Evolutionary conservation across 2,329 filamentous ascomycete species (phyloP), one percentile per base, ranked within the genome.

Genomic region (Penicillium sp.): DNA sequence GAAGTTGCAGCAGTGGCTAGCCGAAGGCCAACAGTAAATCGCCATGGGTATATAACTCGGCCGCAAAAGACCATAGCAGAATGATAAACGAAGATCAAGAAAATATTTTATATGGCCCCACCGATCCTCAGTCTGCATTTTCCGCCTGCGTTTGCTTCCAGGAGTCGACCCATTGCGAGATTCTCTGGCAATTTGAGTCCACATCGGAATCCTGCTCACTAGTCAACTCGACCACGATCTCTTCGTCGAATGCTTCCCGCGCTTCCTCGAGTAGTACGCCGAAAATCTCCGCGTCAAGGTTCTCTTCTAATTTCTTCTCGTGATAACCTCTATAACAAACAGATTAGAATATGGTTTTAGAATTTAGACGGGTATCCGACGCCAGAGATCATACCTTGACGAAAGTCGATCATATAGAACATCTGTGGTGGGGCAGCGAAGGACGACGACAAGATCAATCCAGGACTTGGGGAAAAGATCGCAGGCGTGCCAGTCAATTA

Each of bases 401-500:
- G 82, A 84, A 50, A 99, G 76, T 49, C 94, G 84, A 72, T 99
- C 94, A 70, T 94, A 97, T 2, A 96, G 81, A 13, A 88, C 78
- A 18, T 83, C 84, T 16, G 90, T 91, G 64, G 94, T 86, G 52
- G 89, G 90, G 57, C 76, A 78, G 42, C 94, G 82, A 59, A 99
- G 74, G 51, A 99, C 94, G 5, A 97, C 89, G 0, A 99, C 92
- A 2, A 99, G 82, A 71, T 99, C 94, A 68, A 99, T 88, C 90
- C 92, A 95, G 68, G 88, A 88, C 70, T 89, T 86, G 2, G 94
- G 94, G 69, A 97, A 97, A 19, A 97, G 77, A 67, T 97, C 94
- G 77, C 93, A 97, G 2, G 92, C 93, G 75, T 99, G 94, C 93
- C 94, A 99, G 77, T 99, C 94, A 68, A 99, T 89, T 64, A 99